Evolutionary conservation across 257 asterid genomes (phyloP), one percentile per base, ranked within the genome.

Genomic region (Solanum pennellii): DNA sequence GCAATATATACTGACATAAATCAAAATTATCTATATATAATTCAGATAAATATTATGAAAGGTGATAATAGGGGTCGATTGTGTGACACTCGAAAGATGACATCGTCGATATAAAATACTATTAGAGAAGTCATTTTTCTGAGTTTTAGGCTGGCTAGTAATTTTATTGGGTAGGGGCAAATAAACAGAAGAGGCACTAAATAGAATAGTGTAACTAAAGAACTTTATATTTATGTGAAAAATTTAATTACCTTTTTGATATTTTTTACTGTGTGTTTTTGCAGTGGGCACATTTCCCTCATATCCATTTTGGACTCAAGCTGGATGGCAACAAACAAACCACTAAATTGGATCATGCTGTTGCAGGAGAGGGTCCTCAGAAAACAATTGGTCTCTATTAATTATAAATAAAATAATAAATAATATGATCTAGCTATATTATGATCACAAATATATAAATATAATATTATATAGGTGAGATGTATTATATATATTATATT

Each of bases 221-320:
- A 7, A 15, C 18, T 77, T 29, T 75, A 37, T 8, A 77, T 77
- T 11, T 77, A 44, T 44, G n/a, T 77, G 39, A 44, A 44, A 23
- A 79, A 2, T 27, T 80, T 27, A 45, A 11, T 23, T 21, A 23
- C 21, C 42, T 49, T 80, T 47, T 27, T 29, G 41, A 35, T 8
- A 45, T 47, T 80, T 27, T 69, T 27, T 76, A 72, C 12, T 21
- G 86, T 16, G 33, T 60, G 6, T 1, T n/a, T 74, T 88, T 87
- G 92, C 96, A 96, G 99, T 96, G 99, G 99, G 99, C 99, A 92
- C 98, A 96, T 94, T 92, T 94, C 88, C 99, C 99, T 87, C 97
- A 95, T 83, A 96, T 96, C 75, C 97, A 96, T 88, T 96, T 92
- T 91, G 98, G 98, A 91, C 92, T 92, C 59, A 96, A 94, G 88